phyloP scores from a whole-genome alignment of 495 filamentous ascomycete genomes.

The Aspergillus avenaceus region DNA sequence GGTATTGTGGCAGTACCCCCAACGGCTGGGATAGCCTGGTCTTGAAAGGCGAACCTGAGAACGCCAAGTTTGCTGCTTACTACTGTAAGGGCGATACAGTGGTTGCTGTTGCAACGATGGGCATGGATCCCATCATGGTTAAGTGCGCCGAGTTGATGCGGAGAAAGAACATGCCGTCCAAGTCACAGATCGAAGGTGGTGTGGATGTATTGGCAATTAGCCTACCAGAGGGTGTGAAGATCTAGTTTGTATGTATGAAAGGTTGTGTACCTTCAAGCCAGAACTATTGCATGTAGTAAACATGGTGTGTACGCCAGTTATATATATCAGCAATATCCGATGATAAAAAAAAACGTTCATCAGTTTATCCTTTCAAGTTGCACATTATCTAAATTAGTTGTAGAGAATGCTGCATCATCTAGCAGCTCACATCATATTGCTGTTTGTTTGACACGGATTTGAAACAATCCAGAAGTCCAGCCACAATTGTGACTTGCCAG shows the following conservation, averaged over 20 bases:
- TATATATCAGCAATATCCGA: too few species aligned
- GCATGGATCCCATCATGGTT: constrained; percentile 79
- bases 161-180: constrained; percentile 73
- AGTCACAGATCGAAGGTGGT: constrained; percentile 69
- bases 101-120: constrained; percentile 91
- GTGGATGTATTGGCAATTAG: constrained; percentile 65
- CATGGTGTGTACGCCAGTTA: too few species aligned
- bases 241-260: constrained; percentile 5
- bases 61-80: constrained; percentile 83
- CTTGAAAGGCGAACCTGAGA: constrained; percentile 68
- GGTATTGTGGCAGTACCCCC: constrained; percentile 84
- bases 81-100: constrained; percentile 83
- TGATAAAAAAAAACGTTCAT: too few species aligned
- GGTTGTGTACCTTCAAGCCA: too few species aligned
- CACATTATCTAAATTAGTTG: background rate
- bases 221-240: constrained; percentile 38
- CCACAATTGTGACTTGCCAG: too few species aligned
- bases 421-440: too few species aligned
- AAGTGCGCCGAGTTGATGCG: constrained; percentile 85
- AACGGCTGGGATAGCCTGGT: constrained; percentile 82
- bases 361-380: too few species aligned
- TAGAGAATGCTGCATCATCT: too few species aligned
- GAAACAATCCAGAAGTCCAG: too few species aligned
- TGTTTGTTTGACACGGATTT: too few species aligned
- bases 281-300: too few species aligned